A percentile compares a stretch with the other conserved stretches of the same genome.
Conservation (phyloP, 495 filamentous ascomycete genomes). For the Talaromyces proteolyticus region DNA sequence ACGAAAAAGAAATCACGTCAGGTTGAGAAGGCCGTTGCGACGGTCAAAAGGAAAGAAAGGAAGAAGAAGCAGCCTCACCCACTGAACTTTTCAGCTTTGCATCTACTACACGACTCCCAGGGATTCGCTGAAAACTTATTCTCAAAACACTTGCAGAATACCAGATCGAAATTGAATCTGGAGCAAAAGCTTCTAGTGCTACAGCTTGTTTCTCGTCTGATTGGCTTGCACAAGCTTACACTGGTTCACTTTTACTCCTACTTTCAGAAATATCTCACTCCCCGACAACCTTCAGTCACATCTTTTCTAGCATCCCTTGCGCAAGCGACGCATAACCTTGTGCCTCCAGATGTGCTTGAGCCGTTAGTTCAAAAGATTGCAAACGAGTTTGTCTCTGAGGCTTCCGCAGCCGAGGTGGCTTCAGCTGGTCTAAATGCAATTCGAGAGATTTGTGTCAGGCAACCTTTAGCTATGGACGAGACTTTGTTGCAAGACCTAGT, state of each 20-base stretch:
- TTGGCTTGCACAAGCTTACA: conserved; percentile 87
- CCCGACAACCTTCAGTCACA: conserved; percentile 87
- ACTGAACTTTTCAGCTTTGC: conserved; percentile 97
- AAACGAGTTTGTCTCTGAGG: conserved; percentile 96
- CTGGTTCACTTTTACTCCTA: conserved; percentile 83
- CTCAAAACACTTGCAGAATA: conserved; percentile 81
- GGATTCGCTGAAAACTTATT: conserved; percentile 90
- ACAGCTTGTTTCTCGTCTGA: conserved; percentile 82
- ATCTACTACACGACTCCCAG: conserved; percentile 92
- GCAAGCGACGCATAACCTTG: conserved; percentile 83
- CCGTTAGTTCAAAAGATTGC: conserved; percentile 92
- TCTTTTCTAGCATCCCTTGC: conserved; percentile 91
- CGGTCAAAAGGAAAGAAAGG: conserved; percentile 73
- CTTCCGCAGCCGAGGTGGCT: conserved; percentile 82
- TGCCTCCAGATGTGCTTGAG: conserved; percentile 90
- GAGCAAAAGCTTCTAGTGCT: conserved; percentile 85
- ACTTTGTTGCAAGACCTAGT: conserved; percentile 95
- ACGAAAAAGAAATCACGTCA: conserved; percentile 75
- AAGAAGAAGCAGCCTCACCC: conserved; percentile 83
- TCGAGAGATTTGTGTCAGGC: conserved; percentile 84
- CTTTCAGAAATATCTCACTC: conserved; percentile 78
- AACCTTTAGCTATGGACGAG: conserved; percentile 92
- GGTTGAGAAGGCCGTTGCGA: conserved; percentile 70
- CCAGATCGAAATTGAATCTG: conserved; percentile 79
- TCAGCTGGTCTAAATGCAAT: conserved; percentile 93